Conservation (phyloP, 2,329 filamentous ascomycete genomes). For the Xylaria sp. region DNA sequence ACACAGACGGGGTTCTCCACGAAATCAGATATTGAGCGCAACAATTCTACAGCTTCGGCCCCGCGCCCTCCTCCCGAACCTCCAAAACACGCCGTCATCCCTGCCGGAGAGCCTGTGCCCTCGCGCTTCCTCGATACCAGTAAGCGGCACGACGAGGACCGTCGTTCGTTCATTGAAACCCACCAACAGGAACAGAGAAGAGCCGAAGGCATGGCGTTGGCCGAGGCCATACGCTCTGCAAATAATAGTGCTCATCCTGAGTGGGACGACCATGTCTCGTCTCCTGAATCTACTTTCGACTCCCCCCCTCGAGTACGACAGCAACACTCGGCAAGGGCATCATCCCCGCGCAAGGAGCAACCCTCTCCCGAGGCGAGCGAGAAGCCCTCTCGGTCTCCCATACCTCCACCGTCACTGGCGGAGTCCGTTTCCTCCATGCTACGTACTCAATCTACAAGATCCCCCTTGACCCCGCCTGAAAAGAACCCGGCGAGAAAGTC, state of each 20-base stretch:
- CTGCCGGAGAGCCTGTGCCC: constrained; percentile 47
- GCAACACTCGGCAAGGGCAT: constrained; percentile 19
- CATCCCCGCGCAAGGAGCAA: constrained; percentile 40
- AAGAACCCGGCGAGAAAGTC: constrained; percentile 36
- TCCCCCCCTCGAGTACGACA: constrained; percentile 37
- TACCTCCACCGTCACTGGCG: constrained; percentile 40
- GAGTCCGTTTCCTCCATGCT: constrained; percentile 46
- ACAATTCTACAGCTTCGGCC: constrained; percentile 37
- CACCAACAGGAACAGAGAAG: constrained; percentile 70
- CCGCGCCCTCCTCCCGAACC: constrained; percentile 38
- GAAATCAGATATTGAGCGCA: constrained; percentile 45
- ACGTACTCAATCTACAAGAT: constrained; percentile 46
- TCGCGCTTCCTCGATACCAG: constrained; percentile 53
- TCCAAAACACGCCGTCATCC: constrained; percentile 47
- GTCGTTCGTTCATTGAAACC: constrained; percentile 68
- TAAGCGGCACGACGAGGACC: constrained; percentile 61
- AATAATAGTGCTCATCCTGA: constrained; percentile 49
- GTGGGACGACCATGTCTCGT: constrained; percentile 49
- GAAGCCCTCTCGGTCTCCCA: constrained; percentile 40
- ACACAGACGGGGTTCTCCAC: constrained; percentile 67
- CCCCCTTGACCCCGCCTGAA: constrained; percentile 42
- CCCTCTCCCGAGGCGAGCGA: constrained; percentile 40
- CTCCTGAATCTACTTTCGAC: constrained; percentile 45
- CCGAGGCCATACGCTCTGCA: constrained; percentile 59
- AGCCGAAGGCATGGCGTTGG: constrained; percentile 69